Conservation (phyloP, 2,329 filamentous ascomycete genomes). For the Cordyceps cateniannulata region DNA sequence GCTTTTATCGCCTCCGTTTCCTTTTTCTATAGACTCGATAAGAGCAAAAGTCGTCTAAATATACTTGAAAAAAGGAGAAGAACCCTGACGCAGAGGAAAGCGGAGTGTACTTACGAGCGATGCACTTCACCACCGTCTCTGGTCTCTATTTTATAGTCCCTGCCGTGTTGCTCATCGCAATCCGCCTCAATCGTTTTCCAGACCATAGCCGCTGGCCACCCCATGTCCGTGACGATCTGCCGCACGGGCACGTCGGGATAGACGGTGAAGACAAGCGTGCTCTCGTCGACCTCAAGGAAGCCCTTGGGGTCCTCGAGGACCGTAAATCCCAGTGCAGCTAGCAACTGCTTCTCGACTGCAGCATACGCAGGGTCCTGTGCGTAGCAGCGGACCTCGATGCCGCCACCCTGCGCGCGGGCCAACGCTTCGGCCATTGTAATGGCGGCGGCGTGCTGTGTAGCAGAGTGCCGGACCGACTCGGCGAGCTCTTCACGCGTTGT, state of each 20-base stretch:
- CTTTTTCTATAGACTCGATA: too few species aligned
- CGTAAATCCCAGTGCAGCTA: constrained; percentile 7
- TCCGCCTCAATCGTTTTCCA: constrained; percentile 13
- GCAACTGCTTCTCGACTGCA: constrained; percentile 2
- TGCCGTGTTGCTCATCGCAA: not conserved
- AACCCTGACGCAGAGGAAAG: not conserved
- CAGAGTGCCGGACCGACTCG: not conserved
- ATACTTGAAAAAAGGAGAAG: too few species aligned
- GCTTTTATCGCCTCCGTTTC: too few species aligned
- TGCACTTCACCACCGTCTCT: not conserved
- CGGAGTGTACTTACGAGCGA: not conserved
- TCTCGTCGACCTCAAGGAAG: constrained; percentile 17
- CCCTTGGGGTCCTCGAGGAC: constrained; percentile 15
- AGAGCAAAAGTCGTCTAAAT: too few species aligned
- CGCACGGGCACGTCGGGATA: constrained; percentile 17
- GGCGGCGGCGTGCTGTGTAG: constrained; percentile 20
- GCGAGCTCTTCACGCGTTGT: not conserved
- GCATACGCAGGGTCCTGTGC: constrained; percentile 16
- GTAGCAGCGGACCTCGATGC: not conserved
- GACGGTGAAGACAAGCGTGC: constrained; percentile 16
- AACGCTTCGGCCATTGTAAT: constrained; percentile 8
- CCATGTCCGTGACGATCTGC: constrained; percentile 18
- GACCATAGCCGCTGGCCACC: constrained; percentile 17
- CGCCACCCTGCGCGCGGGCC: not conserved
- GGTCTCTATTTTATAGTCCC: not conserved